Evolutionary conservation across 192 early-diverging fungal species (phyloP).

Genomic region (Podila minutissima): DNA sequence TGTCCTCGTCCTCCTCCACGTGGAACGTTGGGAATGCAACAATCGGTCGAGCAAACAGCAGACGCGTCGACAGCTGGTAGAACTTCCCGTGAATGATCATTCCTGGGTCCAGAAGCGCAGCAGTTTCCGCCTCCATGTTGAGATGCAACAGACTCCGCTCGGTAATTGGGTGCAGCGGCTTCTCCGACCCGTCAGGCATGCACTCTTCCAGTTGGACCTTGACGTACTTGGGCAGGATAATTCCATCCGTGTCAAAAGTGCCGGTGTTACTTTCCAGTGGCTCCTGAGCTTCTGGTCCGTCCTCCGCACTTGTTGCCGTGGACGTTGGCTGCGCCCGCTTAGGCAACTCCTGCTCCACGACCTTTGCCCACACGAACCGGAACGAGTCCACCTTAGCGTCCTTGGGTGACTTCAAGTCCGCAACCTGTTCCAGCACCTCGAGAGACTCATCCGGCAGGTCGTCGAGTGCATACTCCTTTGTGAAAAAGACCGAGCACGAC

Average conservation of each 20-base stretch:
- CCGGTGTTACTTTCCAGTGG: neutral
- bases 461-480: neutral
- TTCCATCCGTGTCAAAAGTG: neutral
- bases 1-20: slow-evolving; percentile 16
- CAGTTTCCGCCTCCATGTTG: slow-evolving; percentile 1
- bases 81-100: slow-evolving; percentile 27
- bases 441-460: slow-evolving; percentile 8
- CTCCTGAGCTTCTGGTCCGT: too few relatives aligned
- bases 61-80: slow-evolving; percentile 19
- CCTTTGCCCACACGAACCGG: neutral
- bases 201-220: slow-evolving; percentile 3
- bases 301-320: too few relatives aligned
- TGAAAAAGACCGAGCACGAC: slow-evolving; percentile 6
- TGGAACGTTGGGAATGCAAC: slow-evolving; percentile 18
- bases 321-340: neutral
- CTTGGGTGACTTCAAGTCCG: neutral
- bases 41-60: slow-evolving; percentile 29
- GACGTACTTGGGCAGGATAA: neutral
- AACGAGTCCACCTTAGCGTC: slow-evolving; percentile 1
- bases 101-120: slow-evolving; percentile 2
- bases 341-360: neutral
- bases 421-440: slow-evolving; percentile 4
- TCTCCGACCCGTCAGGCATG: neutral
- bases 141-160: neutral
- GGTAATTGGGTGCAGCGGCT: neutral